These are phyloP conservation scores for Teratosphaeriaceae sp. DNA, from an alignment of 2,329 filamentous ascomycete genomes.

Conservation along the genomic window DNA sequence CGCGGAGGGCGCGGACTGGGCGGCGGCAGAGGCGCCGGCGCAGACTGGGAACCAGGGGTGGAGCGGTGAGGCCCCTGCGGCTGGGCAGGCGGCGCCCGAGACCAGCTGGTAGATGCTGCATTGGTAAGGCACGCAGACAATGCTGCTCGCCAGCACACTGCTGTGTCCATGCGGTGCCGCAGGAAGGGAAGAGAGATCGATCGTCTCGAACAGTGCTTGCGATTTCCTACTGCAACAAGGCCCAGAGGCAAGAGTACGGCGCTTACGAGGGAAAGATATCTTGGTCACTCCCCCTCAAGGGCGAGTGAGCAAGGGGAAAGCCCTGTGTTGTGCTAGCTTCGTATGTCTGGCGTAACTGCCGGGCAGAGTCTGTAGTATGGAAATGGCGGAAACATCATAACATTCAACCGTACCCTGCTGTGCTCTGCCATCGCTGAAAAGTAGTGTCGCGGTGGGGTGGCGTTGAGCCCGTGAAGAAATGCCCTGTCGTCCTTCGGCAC, in stretches of 20 bases:
- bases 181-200: neutral
- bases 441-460: too few species aligned
- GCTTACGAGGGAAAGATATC: conserved; percentile 99
- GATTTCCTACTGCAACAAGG: conserved; percentile 15
- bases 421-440: too few species aligned
- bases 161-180: neutral
- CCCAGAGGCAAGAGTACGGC: conserved; percentile 55
- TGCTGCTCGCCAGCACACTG: neutral
- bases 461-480: too few species aligned
- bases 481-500: too few species aligned
- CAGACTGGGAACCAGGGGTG: conserved; percentile 48
- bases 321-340: conserved; percentile 62
- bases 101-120: conserved; percentile 39
- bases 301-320: conserved; percentile 67
- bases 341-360: too few species aligned
- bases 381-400: too few species aligned
- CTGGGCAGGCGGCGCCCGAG: conserved; percentile 28
- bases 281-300: conserved; percentile 36
- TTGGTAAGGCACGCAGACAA: conserved; percentile 2
- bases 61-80: conserved; percentile 34
- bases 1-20: conserved; percentile 62
- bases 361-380: too few species aligned
- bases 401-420: too few species aligned
- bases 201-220: conserved; percentile 12
- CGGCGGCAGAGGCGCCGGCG: conserved; percentile 46